Evolutionary conservation across 495 filamentous ascomycete genomes (phyloP).

Genomic region (Glutinoglossum americanum): DNA sequence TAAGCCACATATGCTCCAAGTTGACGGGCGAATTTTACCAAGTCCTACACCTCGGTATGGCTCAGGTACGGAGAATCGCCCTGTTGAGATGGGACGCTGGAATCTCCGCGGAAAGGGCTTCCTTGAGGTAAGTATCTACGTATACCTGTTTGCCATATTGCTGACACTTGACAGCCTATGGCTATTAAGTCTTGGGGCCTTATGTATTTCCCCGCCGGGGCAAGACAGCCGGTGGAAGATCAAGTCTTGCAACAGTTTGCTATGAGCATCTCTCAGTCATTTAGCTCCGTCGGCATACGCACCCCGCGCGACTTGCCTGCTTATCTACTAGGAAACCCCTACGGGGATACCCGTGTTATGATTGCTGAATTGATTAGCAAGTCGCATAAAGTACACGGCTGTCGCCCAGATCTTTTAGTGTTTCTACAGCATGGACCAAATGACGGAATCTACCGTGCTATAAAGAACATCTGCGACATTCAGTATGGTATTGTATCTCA

Average conservation of each 20-base stretch:
- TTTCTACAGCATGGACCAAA: not conserved
- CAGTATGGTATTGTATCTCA: constrained; percentile 5
- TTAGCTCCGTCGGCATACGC: not conserved
- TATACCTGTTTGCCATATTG: not conserved
- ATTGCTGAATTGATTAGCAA: constrained; percentile 1
- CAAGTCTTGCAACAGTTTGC: not conserved
- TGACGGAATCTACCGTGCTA: not conserved
- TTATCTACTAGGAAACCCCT: not conserved
- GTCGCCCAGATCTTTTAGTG: not conserved
- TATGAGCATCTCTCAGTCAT: not conserved
- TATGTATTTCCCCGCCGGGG: constrained; percentile 4
- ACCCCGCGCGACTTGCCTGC: not conserved
- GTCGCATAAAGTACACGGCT: not conserved
- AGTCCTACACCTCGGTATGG: not conserved
- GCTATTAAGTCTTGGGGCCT: constrained; percentile 4
- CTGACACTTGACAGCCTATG: not conserved
- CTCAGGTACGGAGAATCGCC: not conserved
- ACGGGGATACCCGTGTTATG: not conserved
- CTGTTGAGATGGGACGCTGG: not conserved
- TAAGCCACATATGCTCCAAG: constrained; percentile 1
- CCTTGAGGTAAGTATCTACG: not conserved
- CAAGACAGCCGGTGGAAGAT: not conserved
- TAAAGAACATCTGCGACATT: constrained; percentile 4
- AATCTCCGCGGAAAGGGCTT: constrained; percentile 1
- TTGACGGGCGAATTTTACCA: constrained; percentile 2